Evolutionary conservation across 164 flowering plant genomes (phyloP).

Genomic region (Amborella trichopoda): DNA sequence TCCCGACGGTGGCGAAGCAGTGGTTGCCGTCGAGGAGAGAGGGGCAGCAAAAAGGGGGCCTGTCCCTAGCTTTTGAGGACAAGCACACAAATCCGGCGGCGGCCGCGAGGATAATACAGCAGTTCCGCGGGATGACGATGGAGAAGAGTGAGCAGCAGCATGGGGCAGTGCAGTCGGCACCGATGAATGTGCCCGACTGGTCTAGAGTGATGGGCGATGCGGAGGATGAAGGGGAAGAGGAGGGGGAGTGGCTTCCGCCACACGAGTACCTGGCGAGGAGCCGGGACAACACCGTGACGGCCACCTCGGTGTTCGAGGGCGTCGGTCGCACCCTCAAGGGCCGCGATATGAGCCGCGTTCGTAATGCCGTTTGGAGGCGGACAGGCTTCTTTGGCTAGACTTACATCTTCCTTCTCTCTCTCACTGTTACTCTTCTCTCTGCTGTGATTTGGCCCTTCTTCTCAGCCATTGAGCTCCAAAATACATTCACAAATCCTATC

Average conservation of each 20-base stretch:
- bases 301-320: constrained; percentile 74
- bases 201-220: constrained; percentile 46
- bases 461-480: background rate
- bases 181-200: constrained; percentile 88
- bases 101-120: constrained; percentile 51
- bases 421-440: background rate
- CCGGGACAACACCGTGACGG: constrained; percentile 24
- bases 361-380: constrained; percentile 93
- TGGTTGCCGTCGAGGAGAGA: constrained; percentile 2
- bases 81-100: constrained; percentile 5
- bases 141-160: constrained; percentile 20
- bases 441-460: background rate
- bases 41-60: constrained; percentile 42
- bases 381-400: constrained; percentile 83
- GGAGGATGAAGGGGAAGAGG: constrained; percentile 18
- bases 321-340: constrained; percentile 95
- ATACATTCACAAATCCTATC: no score
- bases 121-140: constrained; percentile 14
- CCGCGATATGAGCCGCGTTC: constrained; percentile 86
- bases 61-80: constrained; percentile 67
- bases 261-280: constrained; percentile 90
- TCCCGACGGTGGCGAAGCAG: background rate
- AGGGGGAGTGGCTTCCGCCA: constrained; percentile 65
- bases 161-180: constrained; percentile 56
- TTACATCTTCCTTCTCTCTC: background rate